Evolutionary conservation across 1,284 basidiomycete species (phyloP).

Genomic region (Veloboletus limbatus): DNA sequence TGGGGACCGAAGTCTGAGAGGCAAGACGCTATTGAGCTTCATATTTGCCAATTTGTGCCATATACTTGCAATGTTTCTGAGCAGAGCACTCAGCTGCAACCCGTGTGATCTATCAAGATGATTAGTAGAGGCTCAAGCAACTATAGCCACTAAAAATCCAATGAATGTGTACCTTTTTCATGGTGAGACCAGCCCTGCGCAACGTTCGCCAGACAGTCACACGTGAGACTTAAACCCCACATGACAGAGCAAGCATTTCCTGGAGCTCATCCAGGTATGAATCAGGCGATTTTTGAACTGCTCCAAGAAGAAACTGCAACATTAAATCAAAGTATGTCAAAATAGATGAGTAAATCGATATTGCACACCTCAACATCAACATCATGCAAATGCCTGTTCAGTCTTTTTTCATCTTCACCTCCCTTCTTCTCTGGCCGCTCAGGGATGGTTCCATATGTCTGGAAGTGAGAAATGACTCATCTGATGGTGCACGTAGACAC

Average conservation of each 20-base stretch:
- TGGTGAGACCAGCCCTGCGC: not conserved
- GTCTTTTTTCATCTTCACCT: not conserved
- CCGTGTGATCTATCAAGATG: slow-evolving; percentile 22
- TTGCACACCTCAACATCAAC: not conserved
- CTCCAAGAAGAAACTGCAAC: slow-evolving; percentile 3
- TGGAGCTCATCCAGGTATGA: slow-evolving; percentile 4
- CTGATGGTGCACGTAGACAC: not conserved
- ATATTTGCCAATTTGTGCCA: slow-evolving; percentile 24
- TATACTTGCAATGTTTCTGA: slow-evolving; percentile 18
- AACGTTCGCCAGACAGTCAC: not conserved
- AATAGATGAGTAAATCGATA: not conserved
- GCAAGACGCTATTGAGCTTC: too few relatives aligned
- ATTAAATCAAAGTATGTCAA: not conserved
- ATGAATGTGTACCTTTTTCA: slow-evolving; percentile 31
- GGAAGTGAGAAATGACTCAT: not conserved
- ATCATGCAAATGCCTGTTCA: not conserved
- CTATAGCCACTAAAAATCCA: too few relatives aligned
- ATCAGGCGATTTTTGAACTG: not conserved
- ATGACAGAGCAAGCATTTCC: not conserved
- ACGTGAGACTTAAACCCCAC: not conserved
- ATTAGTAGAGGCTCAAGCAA: too few relatives aligned
- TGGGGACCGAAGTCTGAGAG: too few relatives aligned
- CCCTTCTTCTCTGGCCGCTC: too few relatives aligned
- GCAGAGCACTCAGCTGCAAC: slow-evolving; percentile 26
- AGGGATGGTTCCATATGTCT: not conserved